Conservation (phyloP, 2,329 filamentous ascomycete genomes). For the Neurospora sp. region DNA sequence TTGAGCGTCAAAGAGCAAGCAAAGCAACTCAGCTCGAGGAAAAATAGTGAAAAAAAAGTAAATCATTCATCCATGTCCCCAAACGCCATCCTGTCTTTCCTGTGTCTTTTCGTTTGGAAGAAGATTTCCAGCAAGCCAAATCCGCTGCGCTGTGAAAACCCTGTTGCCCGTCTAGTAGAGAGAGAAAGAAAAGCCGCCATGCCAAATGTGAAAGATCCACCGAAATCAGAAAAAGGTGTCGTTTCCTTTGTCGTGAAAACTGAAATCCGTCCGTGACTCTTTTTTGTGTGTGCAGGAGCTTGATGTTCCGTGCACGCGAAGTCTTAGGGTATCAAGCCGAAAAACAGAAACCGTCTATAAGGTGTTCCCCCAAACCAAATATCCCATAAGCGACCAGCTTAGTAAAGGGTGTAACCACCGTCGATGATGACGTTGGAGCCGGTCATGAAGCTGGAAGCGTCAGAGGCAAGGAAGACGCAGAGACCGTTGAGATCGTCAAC, state of each 20-base stretch:
- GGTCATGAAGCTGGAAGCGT: slow-evolving; percentile 68
- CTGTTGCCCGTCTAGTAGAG: not conserved
- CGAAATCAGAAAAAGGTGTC: not conserved
- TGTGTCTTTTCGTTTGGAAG: not conserved
- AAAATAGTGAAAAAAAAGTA: not conserved
- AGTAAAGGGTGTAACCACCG: slow-evolving; percentile 58
- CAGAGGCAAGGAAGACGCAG: slow-evolving; percentile 65
- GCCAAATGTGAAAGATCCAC: not conserved
- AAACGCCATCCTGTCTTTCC: slow-evolving; percentile 1
- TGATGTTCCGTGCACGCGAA: not conserved
- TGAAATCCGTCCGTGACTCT: not conserved
- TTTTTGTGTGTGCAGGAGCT: not conserved
- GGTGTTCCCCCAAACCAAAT: slow-evolving; percentile 4
- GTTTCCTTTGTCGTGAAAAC: not conserved
- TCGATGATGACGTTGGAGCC: slow-evolving; percentile 65
- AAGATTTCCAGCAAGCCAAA: not conserved
- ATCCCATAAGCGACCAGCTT: slow-evolving; percentile 16
- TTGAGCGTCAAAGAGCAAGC: not conserved
- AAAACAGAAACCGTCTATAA: slow-evolving; percentile 10
- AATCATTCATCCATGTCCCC: not conserved
- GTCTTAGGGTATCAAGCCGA: slow-evolving; percentile 3
- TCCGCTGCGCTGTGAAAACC: not conserved
- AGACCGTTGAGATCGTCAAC: slow-evolving; percentile 72
- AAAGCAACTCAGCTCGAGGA: not conserved
- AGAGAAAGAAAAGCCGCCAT: not conserved